Evolutionary conservation across 129 eudicot species (phyloP).

Genomic region (Lactuca saligna): DNA sequence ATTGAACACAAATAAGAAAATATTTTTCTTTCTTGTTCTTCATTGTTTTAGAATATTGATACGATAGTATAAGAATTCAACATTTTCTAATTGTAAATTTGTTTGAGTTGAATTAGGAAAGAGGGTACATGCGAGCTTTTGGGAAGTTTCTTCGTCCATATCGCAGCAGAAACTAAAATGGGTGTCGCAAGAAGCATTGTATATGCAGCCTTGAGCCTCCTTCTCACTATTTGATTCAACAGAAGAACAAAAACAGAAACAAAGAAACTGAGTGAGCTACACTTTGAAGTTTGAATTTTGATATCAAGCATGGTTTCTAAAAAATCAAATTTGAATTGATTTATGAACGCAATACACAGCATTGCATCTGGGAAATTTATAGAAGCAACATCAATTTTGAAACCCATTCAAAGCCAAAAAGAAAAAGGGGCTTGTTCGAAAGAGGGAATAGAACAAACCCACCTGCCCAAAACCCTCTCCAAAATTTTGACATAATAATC

Average conservation of each 20-base stretch:
- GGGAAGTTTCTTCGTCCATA: constrained; percentile 59
- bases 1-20: constrained; percentile 20
- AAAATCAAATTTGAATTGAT: background rate
- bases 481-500: constrained; percentile 67
- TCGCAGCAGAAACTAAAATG: constrained; percentile 80
- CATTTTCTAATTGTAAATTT: background rate
- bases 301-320: background rate
- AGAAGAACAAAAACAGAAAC: constrained; percentile 9
- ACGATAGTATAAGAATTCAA: background rate
- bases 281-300: background rate
- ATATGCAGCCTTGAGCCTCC: constrained; percentile 80
- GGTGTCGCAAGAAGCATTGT: constrained; percentile 62
- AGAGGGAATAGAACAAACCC: constrained; percentile 14
- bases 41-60: background rate
- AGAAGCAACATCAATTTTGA: constrained; percentile 7
- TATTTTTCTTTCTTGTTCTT: constrained; percentile 1
- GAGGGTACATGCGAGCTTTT: constrained; percentile 54
- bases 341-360: background rate
- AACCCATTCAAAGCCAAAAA: background rate
- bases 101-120: background rate
- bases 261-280: background rate
- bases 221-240: constrained; percentile 44
- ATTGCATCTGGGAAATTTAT: constrained; percentile 9
- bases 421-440: background rate
- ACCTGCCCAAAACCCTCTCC: constrained; percentile 65